Percentiles rank a stretch among this genome's conserved stretches.
These are phyloP conservation scores for Eucalyptus virginea DNA, from an alignment of 345 rosid genomes.

Conservation along the genomic window DNA sequence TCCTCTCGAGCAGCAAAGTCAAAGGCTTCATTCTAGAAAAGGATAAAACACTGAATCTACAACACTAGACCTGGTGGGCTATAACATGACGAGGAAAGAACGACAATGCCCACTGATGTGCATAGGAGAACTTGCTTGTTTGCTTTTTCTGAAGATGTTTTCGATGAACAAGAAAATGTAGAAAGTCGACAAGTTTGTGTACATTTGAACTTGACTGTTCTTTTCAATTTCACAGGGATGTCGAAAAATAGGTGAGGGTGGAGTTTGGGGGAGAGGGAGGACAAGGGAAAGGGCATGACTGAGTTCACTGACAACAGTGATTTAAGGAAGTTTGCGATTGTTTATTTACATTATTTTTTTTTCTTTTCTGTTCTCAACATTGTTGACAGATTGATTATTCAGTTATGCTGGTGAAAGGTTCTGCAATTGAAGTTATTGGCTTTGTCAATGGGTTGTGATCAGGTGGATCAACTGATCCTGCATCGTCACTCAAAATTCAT, in stretches of 20 bases:
- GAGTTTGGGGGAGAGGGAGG: background rate
- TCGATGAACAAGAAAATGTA: background rate
- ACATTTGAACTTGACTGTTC: background rate
- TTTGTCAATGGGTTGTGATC: background rate
- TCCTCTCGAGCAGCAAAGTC: conserved; percentile 17
- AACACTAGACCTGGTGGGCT: background rate
- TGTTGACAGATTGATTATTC: background rate
- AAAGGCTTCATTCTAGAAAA: conserved; percentile 8
- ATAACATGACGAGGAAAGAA: background rate
- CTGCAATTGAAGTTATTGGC: background rate
- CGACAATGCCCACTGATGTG: background rate
- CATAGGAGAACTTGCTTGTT: background rate
- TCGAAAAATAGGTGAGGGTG: background rate
- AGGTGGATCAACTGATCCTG: background rate
- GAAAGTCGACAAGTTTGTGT: background rate
- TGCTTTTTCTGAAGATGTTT: background rate
- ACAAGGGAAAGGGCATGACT: background rate
- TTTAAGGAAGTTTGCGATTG: background rate
- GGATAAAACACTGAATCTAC: background rate
- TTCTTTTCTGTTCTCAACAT: background rate
- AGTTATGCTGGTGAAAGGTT: background rate
- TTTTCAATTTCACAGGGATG: background rate
- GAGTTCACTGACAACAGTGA: background rate
- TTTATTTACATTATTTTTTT: background rate
- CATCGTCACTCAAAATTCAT: background rate